A percentile compares a stretch with the other conserved stretches of the same genome.
Evolutionary conservation across 140 eudicot species (phyloP).

Genomic region (Bidens hawaiensis): DNA sequence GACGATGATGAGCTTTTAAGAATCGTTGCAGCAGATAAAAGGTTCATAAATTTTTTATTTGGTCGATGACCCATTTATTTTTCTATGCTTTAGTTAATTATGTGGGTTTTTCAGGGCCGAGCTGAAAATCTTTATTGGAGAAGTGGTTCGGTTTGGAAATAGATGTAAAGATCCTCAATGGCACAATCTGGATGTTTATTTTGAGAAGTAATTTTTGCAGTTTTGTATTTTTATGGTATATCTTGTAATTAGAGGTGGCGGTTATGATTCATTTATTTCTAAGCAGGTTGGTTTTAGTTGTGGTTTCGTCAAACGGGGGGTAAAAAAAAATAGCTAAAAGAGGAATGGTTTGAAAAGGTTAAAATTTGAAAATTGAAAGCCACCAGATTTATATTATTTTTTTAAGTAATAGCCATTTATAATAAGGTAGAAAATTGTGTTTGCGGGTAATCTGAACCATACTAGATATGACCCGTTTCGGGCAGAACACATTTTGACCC

Average conservation of each 20-base stretch:
- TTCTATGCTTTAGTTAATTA: background rate
- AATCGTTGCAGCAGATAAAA: conserved; percentile 72
- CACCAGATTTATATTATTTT: no score
- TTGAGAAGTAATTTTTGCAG: conserved; percentile 55
- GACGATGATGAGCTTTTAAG: conserved; percentile 57
- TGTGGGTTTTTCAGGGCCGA: conserved; percentile 47
- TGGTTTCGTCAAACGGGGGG: background rate
- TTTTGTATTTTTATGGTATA: background rate
- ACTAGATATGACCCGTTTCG: no score
- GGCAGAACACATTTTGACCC: no score
- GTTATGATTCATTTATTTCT: background rate
- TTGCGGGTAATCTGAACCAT: background rate
- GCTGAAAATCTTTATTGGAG: conserved; percentile 52
- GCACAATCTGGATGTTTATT: conserved; percentile 90
- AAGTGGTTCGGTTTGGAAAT: conserved; percentile 85
- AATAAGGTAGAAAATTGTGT: background rate
- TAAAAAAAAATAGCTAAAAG: no score
- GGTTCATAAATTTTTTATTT: conserved; percentile 28
- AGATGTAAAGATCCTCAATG: conserved; percentile 95
- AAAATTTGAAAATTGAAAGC: no score
- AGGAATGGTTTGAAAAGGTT: no score
- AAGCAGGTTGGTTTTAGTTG: background rate
- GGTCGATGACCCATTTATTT: background rate
- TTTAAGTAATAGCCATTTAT: background rate
- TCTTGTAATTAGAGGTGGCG: conserved; percentile 17